These are phyloP conservation scores for Oropetium thomaeum DNA, from an alignment of 176 grass and related monocot genomes.

Conservation along the genomic window DNA sequence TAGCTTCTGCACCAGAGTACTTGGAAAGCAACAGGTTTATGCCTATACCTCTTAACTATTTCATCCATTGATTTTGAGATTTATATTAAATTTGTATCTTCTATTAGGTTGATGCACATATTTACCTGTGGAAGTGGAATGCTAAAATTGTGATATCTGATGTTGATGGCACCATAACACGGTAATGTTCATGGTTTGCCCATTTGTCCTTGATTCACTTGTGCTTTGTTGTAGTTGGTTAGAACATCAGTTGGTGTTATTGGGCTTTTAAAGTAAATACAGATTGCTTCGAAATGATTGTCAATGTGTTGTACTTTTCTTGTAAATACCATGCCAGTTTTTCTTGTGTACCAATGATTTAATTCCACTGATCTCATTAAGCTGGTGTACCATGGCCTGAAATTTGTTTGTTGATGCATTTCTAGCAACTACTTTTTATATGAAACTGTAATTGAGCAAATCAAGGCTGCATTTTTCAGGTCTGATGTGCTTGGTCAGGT, in stretches of 20 bases:
- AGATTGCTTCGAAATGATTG: background rate
- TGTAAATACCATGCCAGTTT: background rate
- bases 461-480: constrained; percentile 52
- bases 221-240: background rate
- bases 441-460: constrained; percentile 21
- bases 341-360: constrained; percentile 1
- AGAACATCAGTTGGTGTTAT: background rate
- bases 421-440: background rate
- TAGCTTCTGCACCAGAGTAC: constrained; percentile 90
- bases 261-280: no score
- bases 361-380: background rate
- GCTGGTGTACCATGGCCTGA: background rate
- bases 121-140: constrained; percentile 99
- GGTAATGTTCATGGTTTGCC: constrained; percentile 46
- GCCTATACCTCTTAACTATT: constrained; percentile 31
- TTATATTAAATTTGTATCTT: constrained; percentile 37
- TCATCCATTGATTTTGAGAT: constrained; percentile 16
- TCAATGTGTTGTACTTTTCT: background rate
- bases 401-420: constrained; percentile 13
- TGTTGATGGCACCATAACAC: constrained; percentile 99
- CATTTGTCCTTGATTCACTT: background rate
- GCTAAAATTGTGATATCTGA: constrained; percentile 98
- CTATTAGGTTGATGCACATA: constrained; percentile 93
- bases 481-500: constrained; percentile 98
- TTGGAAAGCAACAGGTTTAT: constrained; percentile 87